Evolutionary conservation across 202 grass and related monocot genomes (phyloP), one percentile per base, ranked within the genome.

Genomic region (Eragrostis tef): DNA sequence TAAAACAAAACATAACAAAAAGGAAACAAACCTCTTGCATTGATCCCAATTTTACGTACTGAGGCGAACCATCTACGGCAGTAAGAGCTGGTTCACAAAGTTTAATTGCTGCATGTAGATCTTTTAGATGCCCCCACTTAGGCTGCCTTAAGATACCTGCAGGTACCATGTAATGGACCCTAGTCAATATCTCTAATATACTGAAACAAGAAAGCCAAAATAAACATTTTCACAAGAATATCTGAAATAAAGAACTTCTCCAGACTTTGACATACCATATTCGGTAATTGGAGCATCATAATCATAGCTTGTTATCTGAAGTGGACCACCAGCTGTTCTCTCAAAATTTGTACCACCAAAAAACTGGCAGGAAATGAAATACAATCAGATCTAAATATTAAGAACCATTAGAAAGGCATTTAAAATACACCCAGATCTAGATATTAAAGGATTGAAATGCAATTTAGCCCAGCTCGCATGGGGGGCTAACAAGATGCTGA

Each of bases 281-380:
- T 98, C 95, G 86, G 94, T 91, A 67, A 98, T 89, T 72, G 92
- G 95, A 54, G 92, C 92, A 93, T 95, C 95, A 88, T 98, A 98
- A 86, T 98, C 92, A 75, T 98, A 98, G 71, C 95, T 98, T 73
- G 95, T 98, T 83, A 93, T 84, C 56, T 94, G 93, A 80, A 90
- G 91, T 59, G 95, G 95, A 83, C 95, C 94, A 84, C 94, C 95
- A 74, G 95, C 86, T 11, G 95, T 98, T 67, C 92, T 87, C 27
- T 85, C 95, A 83, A 98, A 98, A 81, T 98, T 98, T 49, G 95
- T 98, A 74, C 92, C 95, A 86, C 95, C 95, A 90, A 94, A 93
- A 70, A 90, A 98, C 95, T 98, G 68, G 21, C 58, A 73, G 64
- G 39, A 65, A 60, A 78, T 71, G n/a, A 81, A 65, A 48, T 46